Base-by-base conservation (phyloP, 768 basidiomycete species). In the Leccinellum luteum region DNA sequence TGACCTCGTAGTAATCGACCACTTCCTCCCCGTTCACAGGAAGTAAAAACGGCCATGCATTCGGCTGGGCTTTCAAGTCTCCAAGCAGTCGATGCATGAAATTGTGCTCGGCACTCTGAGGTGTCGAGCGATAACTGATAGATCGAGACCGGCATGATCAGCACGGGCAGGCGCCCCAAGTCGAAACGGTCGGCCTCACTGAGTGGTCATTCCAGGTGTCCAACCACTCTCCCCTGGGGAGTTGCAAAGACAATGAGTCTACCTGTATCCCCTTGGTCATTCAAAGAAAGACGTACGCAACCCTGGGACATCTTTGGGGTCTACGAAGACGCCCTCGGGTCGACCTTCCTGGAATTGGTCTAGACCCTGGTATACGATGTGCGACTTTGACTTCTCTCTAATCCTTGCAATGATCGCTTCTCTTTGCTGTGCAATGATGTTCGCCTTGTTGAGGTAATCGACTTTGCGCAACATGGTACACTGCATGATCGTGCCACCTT, bases 401-500 rank as follows among this genome's bases (percentile, higher is more conserved):
- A 99, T 98, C 76, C 94, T 97, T 30, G 81, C 74, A 67, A 96
- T 79, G 54, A 98, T 85, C 6, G 94, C 93, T 64, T 94, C 93
- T 66, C 93, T 89, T 74, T 99, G 97, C 58, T 77, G 78, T 4
- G 83, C 77, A 55, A 98, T 77, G 60, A 90, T 85, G 54, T 84
- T 84, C 30, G 83, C 79, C 59, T 92, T 93, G 63, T 89, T 80
- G 58, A 95, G 79, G 67, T 98, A 99, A 68, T 94, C 85, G 60
- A 98, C 85, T 69, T 91, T 92, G 52, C 82, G 85, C n/a, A 99
- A 74, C 91, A 99, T 89, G 6, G 89, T 89, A 68, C 97, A 99
- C 72, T 95, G 92, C 95, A 99, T 98, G 76, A 98, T 94, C 47
- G 96, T 99, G 17, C 93, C 95, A 41, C 96, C 96, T 73, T 99